Percentiles rank a stretch among this genome's conserved stretches.
Conservation (phyloP, 2,329 filamentous ascomycete genomes). For the Penicillium sp. region DNA sequence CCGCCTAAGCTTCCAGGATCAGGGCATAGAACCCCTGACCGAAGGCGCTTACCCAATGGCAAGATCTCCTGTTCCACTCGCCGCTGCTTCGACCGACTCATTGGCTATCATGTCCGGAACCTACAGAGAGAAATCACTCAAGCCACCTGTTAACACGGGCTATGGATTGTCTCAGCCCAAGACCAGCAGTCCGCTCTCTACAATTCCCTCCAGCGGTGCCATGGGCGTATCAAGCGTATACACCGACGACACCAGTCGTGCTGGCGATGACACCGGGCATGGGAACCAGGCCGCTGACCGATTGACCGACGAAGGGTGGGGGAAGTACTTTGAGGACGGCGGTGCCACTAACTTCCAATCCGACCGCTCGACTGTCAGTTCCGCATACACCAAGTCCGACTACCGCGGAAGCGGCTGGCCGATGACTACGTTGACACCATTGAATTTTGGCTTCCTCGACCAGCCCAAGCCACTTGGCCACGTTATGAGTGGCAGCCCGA, state of each 20-base stretch:
- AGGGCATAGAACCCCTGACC: conserved; percentile 44
- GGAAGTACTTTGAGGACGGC: conserved; percentile 47
- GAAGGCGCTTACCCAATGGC: conserved; percentile 46
- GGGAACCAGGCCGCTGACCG: conserved; percentile 35
- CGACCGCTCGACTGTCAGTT: conserved; percentile 25
- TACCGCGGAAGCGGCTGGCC: conserved; percentile 43
- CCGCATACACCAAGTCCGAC: conserved; percentile 34
- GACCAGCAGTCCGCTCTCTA: conserved; percentile 27
- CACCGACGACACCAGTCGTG: conserved; percentile 20
- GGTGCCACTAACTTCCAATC: conserved; percentile 28
- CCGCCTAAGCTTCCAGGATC: conserved; percentile 45
- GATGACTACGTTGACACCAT: conserved; percentile 33
- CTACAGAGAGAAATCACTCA: conserved; percentile 33
- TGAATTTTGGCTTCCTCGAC: conserved; percentile 39
- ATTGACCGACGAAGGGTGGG: conserved; percentile 49
- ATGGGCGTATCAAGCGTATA: conserved; percentile 23
- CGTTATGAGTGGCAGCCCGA: conserved; percentile 45
- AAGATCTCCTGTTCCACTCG: conserved; percentile 38
- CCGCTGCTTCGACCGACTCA: conserved; percentile 37
- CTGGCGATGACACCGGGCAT: conserved; percentile 11
- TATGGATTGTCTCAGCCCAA: conserved; percentile 23
- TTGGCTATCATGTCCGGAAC: conserved; percentile 42
- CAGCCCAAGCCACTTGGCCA: conserved; percentile 39
- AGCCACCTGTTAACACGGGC: conserved; percentile 20
- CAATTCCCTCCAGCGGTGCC: conserved; percentile 30